phyloP scores from a whole-genome alignment of 345 rosid species.

The Excoecaria cochinchinensis region DNA sequence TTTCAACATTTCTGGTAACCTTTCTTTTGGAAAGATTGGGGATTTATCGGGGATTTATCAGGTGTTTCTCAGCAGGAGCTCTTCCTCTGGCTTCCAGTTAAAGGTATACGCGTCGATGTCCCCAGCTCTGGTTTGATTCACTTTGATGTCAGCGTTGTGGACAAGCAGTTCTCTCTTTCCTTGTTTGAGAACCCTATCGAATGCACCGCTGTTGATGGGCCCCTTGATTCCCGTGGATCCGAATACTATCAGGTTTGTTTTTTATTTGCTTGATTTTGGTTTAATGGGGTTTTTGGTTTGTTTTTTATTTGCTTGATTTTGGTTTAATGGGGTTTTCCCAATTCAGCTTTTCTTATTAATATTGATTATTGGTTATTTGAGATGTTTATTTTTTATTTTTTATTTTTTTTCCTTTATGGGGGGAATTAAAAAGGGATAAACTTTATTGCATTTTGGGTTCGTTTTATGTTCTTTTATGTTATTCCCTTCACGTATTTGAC shows the following conservation, averaged over 20 bases:
- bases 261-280: not conserved
- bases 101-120: slow-evolving; percentile 33
- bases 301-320: not conserved
- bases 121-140: slow-evolving; percentile 31
- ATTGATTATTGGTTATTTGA: too few species aligned
- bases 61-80: slow-evolving; percentile 37
- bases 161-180: slow-evolving; percentile 32
- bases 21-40: slow-evolving; percentile 22
- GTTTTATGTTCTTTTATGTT: not conserved
- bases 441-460: not conserved
- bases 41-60: slow-evolving; percentile 17
- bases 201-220: slow-evolving; percentile 11
- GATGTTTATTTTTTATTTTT: too few species aligned
- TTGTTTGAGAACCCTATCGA: slow-evolving; percentile 28
- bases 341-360: not conserved
- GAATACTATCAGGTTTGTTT: not conserved
- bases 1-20: slow-evolving; percentile 25
- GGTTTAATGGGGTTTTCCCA: not conserved
- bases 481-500: not conserved
- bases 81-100: slow-evolving; percentile 35
- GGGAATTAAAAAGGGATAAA: not conserved
- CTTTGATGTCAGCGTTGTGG: slow-evolving; percentile 32
- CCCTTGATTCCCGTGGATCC: not conserved
- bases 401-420: not conserved
- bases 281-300: not conserved